Base-by-base conservation (phyloP, 1,139 yeast species). In the Zygotorulaspora mrakii region DNA sequence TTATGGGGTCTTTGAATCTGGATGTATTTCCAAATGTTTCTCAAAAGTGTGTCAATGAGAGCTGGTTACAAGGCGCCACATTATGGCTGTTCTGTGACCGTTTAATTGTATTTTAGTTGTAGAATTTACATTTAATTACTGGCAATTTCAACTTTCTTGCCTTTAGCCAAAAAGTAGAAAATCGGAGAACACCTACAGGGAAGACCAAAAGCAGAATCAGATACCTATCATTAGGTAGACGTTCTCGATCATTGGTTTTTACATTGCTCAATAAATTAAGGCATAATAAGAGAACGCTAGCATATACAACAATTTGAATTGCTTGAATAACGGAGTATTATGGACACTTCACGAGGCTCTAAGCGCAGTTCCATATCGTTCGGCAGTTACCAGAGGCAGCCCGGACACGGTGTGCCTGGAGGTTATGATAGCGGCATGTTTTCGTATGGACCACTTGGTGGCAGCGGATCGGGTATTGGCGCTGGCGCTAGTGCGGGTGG, bases 321-420 rank as follows among this genome's bases (percentile, higher is more conserved):
- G 13, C 11, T 28, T 14, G 31, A 28, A 28, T 16, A 9, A 9
- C 20, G 31, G 16, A n/a, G 9, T 7, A 9, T 4, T 17, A 54
- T 57, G 62, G 61, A 56, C 36, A 45, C 50, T 26, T 53, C 42
- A 39, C 50, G 55, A 24, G 47, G 49, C 31, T 46, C 53, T 12
- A 57, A 57, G 39, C 53, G 62, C 24, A 52, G 59, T 34, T 57
- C 61, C 7, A 53, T 57, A 12, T 57, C 62, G 8, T 56, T 56
- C 46, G 63, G 62, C 4, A 49, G 54, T 31, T 51, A 46, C 25
- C 60, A 56, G 23, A 46, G 57, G 33, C 60, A 54, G 29, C 39
- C 48, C 13, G 43, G 38, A 6, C 49, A 45, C 18, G 42, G 36
- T 40, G 37, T 33, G 13, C 31, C 47, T 17, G 47, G 40, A 22